These are phyloP conservation scores for Coprinellus micaceus DNA, from an alignment of 768 basidiomycete species.

Conservation along the genomic window DNA sequence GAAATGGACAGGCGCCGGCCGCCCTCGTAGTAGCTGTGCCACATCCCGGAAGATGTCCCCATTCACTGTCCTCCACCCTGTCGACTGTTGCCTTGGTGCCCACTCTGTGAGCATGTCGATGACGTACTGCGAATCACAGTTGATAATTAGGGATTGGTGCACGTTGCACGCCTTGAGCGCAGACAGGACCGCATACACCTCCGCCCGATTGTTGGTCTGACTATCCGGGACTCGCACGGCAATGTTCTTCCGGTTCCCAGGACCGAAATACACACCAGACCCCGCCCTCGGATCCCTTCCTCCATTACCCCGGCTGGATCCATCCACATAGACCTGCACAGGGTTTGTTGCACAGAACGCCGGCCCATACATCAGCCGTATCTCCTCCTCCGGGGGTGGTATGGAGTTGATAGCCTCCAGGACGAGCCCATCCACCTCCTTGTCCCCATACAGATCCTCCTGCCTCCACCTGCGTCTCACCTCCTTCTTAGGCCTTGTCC, in stretches of 20 bases:
- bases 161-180: not conserved
- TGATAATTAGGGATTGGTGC: not conserved
- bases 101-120: not conserved
- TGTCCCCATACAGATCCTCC: not conserved
- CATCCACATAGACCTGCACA: not conserved
- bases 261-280: not conserved
- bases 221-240: not conserved
- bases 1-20: not conserved
- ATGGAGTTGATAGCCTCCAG: not conserved
- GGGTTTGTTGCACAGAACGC: not conserved
- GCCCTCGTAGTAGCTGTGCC: not conserved
- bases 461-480: not conserved
- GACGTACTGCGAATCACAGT: not conserved
- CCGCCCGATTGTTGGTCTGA: not conserved
- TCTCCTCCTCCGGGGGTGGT: not conserved
- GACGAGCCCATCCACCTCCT: not conserved
- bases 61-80: conserved; percentile 16
- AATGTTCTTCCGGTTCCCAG: not conserved
- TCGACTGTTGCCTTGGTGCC: not conserved
- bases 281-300: not conserved
- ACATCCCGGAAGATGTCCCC: conserved; percentile 14
- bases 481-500: not conserved
- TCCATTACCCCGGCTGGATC: not conserved
- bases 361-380: not conserved
- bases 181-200: not conserved